A percentile compares a stretch with the other conserved stretches of the same genome.
These are phyloP conservation scores for Platanthera guangdongensis DNA, from an alignment of 106 monocot species.

Conservation along the genomic window DNA sequence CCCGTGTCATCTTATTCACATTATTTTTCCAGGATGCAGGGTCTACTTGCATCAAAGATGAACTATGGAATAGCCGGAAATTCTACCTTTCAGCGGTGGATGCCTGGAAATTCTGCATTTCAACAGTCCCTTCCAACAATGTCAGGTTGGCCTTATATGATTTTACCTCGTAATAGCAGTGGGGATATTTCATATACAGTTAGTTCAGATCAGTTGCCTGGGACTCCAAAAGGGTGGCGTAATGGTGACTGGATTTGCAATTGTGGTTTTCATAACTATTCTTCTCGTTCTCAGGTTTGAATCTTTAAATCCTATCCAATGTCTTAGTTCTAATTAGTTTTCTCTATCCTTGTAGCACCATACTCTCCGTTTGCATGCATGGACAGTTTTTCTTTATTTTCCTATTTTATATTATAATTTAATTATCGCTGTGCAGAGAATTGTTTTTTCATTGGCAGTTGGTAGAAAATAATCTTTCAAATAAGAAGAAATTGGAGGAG, in stretches of 20 bases:
- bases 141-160: slow-evolving; percentile 46
- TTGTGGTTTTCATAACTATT: slow-evolving; percentile 97
- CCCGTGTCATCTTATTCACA: slow-evolving; percentile 57
- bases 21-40: slow-evolving; percentile 62
- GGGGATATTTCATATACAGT: slow-evolving; percentile 20
- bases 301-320: neutral
- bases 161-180: slow-evolving; percentile 23
- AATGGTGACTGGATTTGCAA: slow-evolving; percentile 94
- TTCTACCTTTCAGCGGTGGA: slow-evolving; percentile 39
- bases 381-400: neutral
- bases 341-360: too few relatives aligned
- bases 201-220: slow-evolving; percentile 31
- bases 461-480: neutral
- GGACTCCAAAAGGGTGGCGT: slow-evolving; percentile 70
- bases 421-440: neutral
- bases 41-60: slow-evolving; percentile 49
- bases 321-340: neutral
- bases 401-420: neutral
- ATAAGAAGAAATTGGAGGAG: too few relatives aligned
- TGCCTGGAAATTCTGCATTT: slow-evolving; percentile 38
- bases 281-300: slow-evolving; percentile 75
- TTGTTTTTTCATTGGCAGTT: neutral
- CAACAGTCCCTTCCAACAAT: slow-evolving; percentile 30
- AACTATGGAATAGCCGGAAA: slow-evolving; percentile 40
- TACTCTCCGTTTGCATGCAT: neutral